These are phyloP conservation scores for Cladosporium austrohemisphaericum DNA, from an alignment of 2,329 filamentous ascomycete genomes.

Conservation along the genomic window DNA sequence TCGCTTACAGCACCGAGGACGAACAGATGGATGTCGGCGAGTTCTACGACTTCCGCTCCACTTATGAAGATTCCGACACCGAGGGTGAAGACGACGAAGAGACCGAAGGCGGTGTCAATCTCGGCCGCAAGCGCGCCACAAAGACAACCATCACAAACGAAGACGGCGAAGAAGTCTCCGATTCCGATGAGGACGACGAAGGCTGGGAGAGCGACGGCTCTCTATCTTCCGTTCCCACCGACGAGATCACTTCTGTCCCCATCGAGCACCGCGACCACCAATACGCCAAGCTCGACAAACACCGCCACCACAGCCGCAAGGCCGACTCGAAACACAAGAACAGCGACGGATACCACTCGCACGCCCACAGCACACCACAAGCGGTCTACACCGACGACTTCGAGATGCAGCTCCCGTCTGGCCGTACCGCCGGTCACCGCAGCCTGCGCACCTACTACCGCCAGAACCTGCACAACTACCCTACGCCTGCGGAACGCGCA, in stretches of 20 bases:
- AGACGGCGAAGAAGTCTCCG: constrained; percentile 53
- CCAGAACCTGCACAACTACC: constrained; percentile 86
- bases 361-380: constrained; percentile 67
- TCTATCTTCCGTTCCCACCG: constrained; percentile 75
- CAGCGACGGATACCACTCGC: constrained; percentile 75
- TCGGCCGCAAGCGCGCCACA: constrained; percentile 58
- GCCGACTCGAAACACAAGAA: constrained; percentile 73
- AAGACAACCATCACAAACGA: constrained; percentile 44
- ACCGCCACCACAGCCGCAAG: constrained; percentile 68
- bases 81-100: constrained; percentile 58
- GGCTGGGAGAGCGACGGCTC: constrained; percentile 96
- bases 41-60: constrained; percentile 94
- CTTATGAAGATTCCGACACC: constrained; percentile 76
- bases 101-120: constrained; percentile 59
- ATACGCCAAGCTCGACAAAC: constrained; percentile 67
- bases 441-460: constrained; percentile 84
- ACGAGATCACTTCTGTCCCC: constrained; percentile 74
- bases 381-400: constrained; percentile 88
- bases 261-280: constrained; percentile 68
- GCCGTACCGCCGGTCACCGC: constrained; percentile 83
- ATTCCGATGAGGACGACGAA: constrained; percentile 55
- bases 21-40: constrained; percentile 94
- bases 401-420: constrained; percentile 87
- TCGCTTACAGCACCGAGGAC: constrained; percentile 81
- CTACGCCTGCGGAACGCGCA: constrained; percentile 70